Base-by-base conservation (phyloP, 2,329 filamentous ascomycete genomes). In the Colletotrichum siamense region DNA sequence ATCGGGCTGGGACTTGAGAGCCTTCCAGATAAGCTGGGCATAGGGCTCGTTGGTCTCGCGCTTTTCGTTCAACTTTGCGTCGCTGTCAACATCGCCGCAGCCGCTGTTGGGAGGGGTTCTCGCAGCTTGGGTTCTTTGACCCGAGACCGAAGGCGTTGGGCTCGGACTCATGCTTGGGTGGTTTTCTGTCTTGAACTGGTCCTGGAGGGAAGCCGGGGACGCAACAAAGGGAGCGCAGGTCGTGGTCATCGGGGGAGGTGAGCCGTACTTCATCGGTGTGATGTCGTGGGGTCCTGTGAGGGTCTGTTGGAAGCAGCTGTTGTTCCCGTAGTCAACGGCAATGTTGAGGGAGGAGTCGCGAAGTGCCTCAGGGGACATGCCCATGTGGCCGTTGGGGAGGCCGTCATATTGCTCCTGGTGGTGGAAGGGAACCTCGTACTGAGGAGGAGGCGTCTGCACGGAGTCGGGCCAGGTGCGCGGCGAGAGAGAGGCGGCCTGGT, bases 1-100 rank as follows among this genome's bases (percentile, higher is more conserved):
- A 7, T 88, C 87, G 0, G 92, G 91, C 0, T 90, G 90, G 79
- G 92, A 92, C 86, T 93, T 91, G 24, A 99, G 90, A 2, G 95
- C 95, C 68, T 89, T 88, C 81, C 93, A 94, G 77, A 99, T 95
- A 18, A 98, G 90, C 80, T 94, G 90, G 0, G 96, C 96, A 82
- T 99, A 99, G 1, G 95, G 94, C 75, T 91, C 90, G 26, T 92
- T 90, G 30, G n/a, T 57, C 44, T 26, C 32, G 9, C 36, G 30
- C 62, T 44, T 36, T 9, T 62, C 62, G 9, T 24, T 18, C n/a
- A 39, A 16, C n/a, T 64, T n/a, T 26, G 30, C 30, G n/a, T 36
- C 34, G 1, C n/a, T 15, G 5, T 64, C 34, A 32, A 2, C 24
- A 3, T 26, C 36, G 13, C 22, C 32, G 13, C 32, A 26, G 15